Conservation (phyloP, 2,329 filamentous ascomycete genomes). For the Fusarium subglutinans region DNA sequence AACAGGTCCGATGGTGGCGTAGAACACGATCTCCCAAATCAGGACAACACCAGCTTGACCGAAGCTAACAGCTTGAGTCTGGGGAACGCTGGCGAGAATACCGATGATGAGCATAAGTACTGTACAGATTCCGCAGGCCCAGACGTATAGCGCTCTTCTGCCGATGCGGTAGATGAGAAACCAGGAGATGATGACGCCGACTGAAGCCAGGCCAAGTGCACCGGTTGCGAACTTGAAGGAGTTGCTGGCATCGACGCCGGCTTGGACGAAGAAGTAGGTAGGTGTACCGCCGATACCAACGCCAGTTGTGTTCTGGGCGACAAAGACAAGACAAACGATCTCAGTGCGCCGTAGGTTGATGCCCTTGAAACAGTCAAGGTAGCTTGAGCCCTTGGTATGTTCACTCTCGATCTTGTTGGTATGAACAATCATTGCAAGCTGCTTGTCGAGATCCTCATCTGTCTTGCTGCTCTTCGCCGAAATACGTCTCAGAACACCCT, state of each 20-base stretch:
- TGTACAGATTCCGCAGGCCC: constrained; percentile 53
- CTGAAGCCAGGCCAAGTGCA: constrained; percentile 52
- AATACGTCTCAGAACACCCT: constrained; percentile 42
- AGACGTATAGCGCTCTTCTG: constrained; percentile 53
- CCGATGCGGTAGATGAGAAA: constrained; percentile 48
- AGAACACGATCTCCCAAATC: constrained; percentile 56
- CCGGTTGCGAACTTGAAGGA: constrained; percentile 55
- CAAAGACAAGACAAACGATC: constrained; percentile 55
- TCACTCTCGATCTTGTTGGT: constrained; percentile 56
- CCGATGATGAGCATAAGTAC: constrained; percentile 53
- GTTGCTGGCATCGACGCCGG: constrained; percentile 50
- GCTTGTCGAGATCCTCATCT: constrained; percentile 53
- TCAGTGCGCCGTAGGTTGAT: constrained; percentile 57
- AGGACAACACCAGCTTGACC: constrained; percentile 52
- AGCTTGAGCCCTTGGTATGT: constrained; percentile 50
- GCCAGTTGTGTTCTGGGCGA: constrained; percentile 52
- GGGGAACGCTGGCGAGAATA: constrained; percentile 42
- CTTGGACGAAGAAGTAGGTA: constrained; percentile 60
- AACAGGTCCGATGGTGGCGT: constrained; percentile 55
- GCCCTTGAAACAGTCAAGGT: constrained; percentile 59
- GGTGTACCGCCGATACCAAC: constrained; percentile 52
- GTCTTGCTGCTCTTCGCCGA: constrained; percentile 43
- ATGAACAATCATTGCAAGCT: constrained; percentile 74
- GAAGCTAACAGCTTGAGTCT: constrained; percentile 38
- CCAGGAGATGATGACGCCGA: constrained; percentile 56